A percentile compares a stretch with the other conserved stretches of the same genome.
Evolutionary conservation across 192 early-diverging fungal species (phyloP).

Genomic region (Coemansia sp.): DNA sequence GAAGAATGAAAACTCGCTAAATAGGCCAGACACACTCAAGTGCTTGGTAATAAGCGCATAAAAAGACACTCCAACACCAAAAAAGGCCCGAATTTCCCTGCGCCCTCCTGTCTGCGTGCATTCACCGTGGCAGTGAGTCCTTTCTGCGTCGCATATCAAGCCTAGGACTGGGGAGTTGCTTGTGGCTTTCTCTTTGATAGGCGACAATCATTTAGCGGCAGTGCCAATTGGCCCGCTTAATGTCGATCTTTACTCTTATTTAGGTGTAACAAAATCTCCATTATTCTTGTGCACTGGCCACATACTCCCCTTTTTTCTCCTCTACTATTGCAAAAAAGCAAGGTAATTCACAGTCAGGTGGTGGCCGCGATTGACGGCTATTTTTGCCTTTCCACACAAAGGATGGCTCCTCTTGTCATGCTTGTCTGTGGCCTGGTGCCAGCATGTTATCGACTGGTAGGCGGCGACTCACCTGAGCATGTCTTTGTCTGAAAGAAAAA

Average conservation of each 20-base stretch:
- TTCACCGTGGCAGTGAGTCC: neutral
- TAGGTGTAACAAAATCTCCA: neutral
- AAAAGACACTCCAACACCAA: neutral
- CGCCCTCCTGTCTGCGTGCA: neutral
- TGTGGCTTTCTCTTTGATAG: neutral
- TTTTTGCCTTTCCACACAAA: constrained; percentile 2
- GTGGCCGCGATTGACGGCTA: constrained; percentile 1
- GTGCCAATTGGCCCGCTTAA: neutral
- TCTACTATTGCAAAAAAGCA: neutral
- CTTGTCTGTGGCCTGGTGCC: neutral
- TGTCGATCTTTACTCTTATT: neutral
- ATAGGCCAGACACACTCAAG: neutral
- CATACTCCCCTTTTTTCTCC: neutral
- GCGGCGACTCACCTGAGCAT: neutral
- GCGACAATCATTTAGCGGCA: neutral
- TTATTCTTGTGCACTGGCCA: constrained; percentile 5
- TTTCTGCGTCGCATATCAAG: neutral
- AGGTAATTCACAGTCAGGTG: neutral
- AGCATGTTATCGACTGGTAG: neutral
- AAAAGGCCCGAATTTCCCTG: constrained; percentile 1
- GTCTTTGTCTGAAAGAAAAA: neutral
- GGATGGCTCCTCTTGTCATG: neutral
- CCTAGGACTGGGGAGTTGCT: neutral
- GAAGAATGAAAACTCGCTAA: neutral
- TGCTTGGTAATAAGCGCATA: neutral